Conservation (phyloP, 331 rosid species). For the Malus hybrid region DNA sequence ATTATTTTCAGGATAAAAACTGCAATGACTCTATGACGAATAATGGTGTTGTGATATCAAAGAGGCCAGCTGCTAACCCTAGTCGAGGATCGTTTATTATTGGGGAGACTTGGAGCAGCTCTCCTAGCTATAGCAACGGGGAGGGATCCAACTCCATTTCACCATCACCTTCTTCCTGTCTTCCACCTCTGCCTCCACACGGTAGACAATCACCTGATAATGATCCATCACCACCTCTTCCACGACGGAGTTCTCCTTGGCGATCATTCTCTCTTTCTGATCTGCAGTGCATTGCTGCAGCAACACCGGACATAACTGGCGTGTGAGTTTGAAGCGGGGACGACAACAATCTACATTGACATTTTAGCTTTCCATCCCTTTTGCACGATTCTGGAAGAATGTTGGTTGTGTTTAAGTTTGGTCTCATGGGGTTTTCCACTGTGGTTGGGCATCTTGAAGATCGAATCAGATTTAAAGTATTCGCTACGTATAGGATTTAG, state of each 20-base stretch:
- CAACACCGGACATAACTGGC: conserved; percentile 38
- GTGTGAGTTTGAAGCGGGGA: conserved; percentile 41
- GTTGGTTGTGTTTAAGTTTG: conserved; percentile 17
- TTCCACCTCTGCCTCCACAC: conserved; percentile 65
- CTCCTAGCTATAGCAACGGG: not conserved
- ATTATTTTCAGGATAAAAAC: conserved; percentile 26
- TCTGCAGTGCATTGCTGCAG: conserved; percentile 36
- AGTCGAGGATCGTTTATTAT: conserved; percentile 18
- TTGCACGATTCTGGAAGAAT: conserved; percentile 8
- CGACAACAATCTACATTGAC: conserved; percentile 21
- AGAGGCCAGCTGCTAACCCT: conserved; percentile 35
- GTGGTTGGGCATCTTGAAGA: not conserved
- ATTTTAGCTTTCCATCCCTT: conserved; percentile 7
- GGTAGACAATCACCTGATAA: conserved; percentile 25
- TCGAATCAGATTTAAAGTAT: not conserved
- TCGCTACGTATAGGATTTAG: conserved; percentile 15
- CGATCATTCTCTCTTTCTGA: conserved; percentile 66
- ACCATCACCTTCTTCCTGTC: conserved; percentile 39
- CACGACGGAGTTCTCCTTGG: conserved; percentile 31
- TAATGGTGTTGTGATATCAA: conserved; percentile 11
- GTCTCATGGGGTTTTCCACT: conserved; percentile 15
- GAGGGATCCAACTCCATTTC: conserved; percentile 40
- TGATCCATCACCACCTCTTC: conserved; percentile 32
- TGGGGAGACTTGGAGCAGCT: conserved; percentile 14
- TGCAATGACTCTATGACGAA: not conserved